These are phyloP conservation scores for Fusarium cicatricum DNA, from an alignment of 2,329 filamentous ascomycete species.

Conservation along the genomic window DNA sequence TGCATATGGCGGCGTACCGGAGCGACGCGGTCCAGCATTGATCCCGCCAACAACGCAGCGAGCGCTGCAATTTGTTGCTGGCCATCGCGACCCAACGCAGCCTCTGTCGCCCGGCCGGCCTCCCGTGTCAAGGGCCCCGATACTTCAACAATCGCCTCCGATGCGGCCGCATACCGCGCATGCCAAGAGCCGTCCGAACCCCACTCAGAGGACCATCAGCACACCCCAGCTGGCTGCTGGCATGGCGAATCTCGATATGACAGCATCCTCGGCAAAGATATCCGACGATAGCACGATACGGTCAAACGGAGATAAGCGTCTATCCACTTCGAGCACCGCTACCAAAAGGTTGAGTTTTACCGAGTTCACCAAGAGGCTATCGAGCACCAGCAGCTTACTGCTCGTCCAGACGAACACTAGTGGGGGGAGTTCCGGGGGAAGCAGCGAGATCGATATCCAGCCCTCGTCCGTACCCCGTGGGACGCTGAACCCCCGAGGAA, in stretches of 20 bases:
- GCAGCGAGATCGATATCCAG: conserved; percentile 55
- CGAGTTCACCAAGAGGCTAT: conserved; percentile 68
- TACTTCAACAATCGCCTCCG: conserved; percentile 36
- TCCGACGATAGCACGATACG: conserved; percentile 48
- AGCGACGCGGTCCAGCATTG: conserved; percentile 42
- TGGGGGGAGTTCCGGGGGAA: conserved; percentile 57
- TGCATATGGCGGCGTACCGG: conserved; percentile 50
- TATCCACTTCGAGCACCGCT: conserved; percentile 63
- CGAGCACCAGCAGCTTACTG: conserved; percentile 67
- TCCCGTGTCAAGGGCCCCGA: conserved; percentile 41
- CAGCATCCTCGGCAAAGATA: conserved; percentile 36
- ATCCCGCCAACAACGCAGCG: conserved; percentile 59
- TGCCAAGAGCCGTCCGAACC: conserved; percentile 55
- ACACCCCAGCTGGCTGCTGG: conserved; percentile 55
- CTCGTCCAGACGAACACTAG: conserved; percentile 66
- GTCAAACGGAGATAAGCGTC: conserved; percentile 55
- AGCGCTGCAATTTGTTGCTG: conserved; percentile 60
- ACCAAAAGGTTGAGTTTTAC: conserved; percentile 68
- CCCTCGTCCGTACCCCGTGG: conserved; percentile 47
- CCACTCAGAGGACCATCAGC: conserved; percentile 56
- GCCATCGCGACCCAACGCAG: conserved; percentile 49
- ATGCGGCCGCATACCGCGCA: conserved; percentile 64
- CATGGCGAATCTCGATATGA: conserved; percentile 36
- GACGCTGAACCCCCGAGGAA: conserved; percentile 55
- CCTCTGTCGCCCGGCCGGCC: conserved; percentile 47